Evolutionary conservation across 306 rosid genomes (phyloP).

Genomic region (cucumber (Cucumis sativus)): Cucumber_9930_V3 NC_026659.2:27964501-27965000

Average conservation of each 20-base stretch:
- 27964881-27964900: not conserved
- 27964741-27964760: not conserved
- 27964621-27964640: conserved; percentile 38
- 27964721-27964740: not conserved
- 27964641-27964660: conserved; percentile 39
- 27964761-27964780: not conserved
- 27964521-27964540: conserved; percentile 82
- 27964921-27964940: not conserved
- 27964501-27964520: conserved; percentile 14
- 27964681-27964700: not conserved
- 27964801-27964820: no score
- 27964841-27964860: not conserved
- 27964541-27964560: conserved; percentile 72
- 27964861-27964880: not conserved
- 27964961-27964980: not conserved
- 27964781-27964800: no score
- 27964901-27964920: not conserved
- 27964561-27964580: conserved; percentile 79
- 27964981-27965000: not conserved
- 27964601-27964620: conserved; percentile 61
- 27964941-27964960: not conserved
- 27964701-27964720: not conserved
- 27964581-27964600: conserved; percentile 51
- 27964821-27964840: not conserved
- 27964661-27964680: conserved; percentile 4